Percentiles rank a stretch among this genome's conserved stretches.
These are phyloP conservation scores for Trichocladium antarcticum DNA, from an alignment of 495 filamentous ascomycete species.

Conservation along the genomic window DNA sequence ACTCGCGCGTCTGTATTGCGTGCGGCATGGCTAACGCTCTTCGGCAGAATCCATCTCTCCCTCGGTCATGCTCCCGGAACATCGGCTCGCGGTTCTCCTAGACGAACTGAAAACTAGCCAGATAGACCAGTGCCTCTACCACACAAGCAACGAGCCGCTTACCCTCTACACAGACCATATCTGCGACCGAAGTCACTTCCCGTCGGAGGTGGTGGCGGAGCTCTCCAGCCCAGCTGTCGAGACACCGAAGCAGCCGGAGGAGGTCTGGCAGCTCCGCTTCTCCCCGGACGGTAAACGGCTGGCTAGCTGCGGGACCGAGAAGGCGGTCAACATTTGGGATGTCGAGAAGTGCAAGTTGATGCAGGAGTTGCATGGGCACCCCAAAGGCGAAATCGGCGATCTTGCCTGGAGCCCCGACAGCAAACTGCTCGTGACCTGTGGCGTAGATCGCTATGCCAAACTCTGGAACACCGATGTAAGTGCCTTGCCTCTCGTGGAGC, in stretches of 20 bases:
- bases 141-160: conserved; percentile 67
- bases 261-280: conserved; percentile 85
- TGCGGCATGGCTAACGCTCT: not conserved
- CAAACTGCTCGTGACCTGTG: conserved; percentile 69
- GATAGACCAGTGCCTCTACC: conserved; percentile 74
- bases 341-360: conserved; percentile 55
- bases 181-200: conserved; percentile 73
- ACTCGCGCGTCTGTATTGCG: not conserved
- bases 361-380: conserved; percentile 53
- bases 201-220: conserved; percentile 51
- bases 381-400: conserved; percentile 52
- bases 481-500: no score
- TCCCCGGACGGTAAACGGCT: conserved; percentile 80
- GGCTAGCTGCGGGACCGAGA: conserved; percentile 70
- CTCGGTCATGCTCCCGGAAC: conserved; percentile 95
- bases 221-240: conserved; percentile 33
- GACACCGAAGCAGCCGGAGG: conserved; percentile 52
- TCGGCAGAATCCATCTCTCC: conserved; percentile 74
- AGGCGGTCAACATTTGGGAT: conserved; percentile 70
- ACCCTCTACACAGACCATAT: conserved; percentile 83
- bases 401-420: conserved; percentile 90
- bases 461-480: conserved; percentile 72
- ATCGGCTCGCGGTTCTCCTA: conserved; percentile 77
- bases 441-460: conserved; percentile 58
- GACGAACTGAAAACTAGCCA: conserved; percentile 71